Base-by-base conservation (phyloP, 768 basidiomycete genomes). In the Psilocybe azurescens region DNA sequence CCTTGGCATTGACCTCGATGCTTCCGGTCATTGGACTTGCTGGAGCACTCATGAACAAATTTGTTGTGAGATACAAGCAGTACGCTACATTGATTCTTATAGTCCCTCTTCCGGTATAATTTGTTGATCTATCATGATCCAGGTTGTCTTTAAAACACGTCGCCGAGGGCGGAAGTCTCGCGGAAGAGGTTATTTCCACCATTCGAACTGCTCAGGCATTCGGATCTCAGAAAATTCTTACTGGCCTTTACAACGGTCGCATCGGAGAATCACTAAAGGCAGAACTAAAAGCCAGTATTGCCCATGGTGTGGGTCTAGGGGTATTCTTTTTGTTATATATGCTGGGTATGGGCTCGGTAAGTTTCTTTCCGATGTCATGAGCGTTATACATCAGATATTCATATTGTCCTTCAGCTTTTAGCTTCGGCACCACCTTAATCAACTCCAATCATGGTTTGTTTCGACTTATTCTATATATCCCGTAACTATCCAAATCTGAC, bases 181-280 rank as follows among this genome's bases (percentile, higher is more conserved):
- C 95, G 0, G 96, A 99, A 75, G 96, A 97, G 74, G 94, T 94
- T 66, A 91, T 99, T 59, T 90, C 93, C 0, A 91, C 91, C 44
- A 79, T 98, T 60, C 88, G 95, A 14, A 96, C 94, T 1, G 87
- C 93, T 3, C 93, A 97, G 61, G 95, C 96, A 0, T 99, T 99
- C 67, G 94, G 94, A 46, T 90, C 88, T 0, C 92, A 95, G 74
- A 76, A 72, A 3, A 81, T 81, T 30, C 79, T 99, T 46, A 69
- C 86, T 1, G 65, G 66, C 3, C 74, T 93, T 16, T 99, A 97
- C 72, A 84, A 93, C 68, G 65, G 48, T 1, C 83, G 85, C 58
- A 83, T 94, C 64, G 74, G 79, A 24, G 67, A 78, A 60, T 85
- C 91, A 7, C 78, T 80, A 32, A 63, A 61, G 3, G 77, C 85